These are phyloP conservation scores for Trichoderma koningiopsis DNA, from an alignment of 2,329 filamentous ascomycete genomes.

Conservation along the genomic window DNA sequence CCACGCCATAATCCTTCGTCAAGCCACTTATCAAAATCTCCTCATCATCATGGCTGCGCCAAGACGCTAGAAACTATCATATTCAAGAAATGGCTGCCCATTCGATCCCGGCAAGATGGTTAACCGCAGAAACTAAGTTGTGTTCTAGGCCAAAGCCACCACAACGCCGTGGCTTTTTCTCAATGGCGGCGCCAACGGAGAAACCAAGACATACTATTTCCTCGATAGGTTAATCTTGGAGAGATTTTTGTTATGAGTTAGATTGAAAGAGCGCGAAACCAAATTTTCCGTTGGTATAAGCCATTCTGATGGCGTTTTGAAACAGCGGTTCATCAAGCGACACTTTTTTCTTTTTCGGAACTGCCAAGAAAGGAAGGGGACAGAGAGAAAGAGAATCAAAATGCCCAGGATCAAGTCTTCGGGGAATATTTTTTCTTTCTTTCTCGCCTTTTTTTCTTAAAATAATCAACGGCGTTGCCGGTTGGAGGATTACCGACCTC, in stretches of 20 bases:
- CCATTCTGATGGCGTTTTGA: conserved; percentile 7
- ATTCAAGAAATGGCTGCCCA: neutral
- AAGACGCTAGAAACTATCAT: neutral
- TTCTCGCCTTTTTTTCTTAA: neutral
- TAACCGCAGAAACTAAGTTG: neutral
- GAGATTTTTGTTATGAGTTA: neutral
- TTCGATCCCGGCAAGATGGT: neutral
- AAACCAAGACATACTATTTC: neutral
- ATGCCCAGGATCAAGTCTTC: neutral
- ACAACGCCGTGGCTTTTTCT: neutral
- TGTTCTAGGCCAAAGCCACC: neutral
- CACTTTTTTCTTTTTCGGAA: neutral
- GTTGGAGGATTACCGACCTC: neutral
- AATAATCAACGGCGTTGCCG: conserved; percentile 2
- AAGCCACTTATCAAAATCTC: neutral
- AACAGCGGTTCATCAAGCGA: neutral
- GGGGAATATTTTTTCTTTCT: neutral
- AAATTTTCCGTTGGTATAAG: neutral
- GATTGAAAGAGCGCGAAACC: neutral
- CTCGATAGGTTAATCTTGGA: neutral
- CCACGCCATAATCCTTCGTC: neutral
- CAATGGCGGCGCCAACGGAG: neutral
- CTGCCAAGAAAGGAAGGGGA: neutral
- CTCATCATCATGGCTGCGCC: neutral
- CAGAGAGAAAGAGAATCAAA: neutral